Percentiles rank a stretch among this genome's conserved stretches.
These are phyloP conservation scores for Oxytropis ochrocephala DNA, from an alignment of 306 rosid genomes.

Conservation along the genomic window DNA sequence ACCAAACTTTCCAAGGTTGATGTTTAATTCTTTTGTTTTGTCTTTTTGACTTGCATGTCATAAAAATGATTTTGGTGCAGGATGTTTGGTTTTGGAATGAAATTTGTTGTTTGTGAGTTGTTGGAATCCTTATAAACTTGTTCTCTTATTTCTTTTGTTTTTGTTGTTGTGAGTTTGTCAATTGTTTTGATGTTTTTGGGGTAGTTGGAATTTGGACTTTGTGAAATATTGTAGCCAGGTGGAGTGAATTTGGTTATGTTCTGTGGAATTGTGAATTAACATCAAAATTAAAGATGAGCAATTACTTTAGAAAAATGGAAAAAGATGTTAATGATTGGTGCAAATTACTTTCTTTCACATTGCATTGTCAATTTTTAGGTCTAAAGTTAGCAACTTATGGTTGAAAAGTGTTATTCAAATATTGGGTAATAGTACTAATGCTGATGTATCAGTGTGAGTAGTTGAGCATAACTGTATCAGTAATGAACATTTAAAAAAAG, in stretches of 20 bases:
- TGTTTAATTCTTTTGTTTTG: neutral
- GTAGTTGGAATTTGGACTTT: conserved; percentile 20
- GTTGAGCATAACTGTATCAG: conserved; percentile 4
- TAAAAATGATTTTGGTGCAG: neutral
- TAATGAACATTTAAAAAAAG: neutral
- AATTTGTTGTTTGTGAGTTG: conserved; percentile 19
- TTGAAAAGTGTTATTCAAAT: conserved; percentile 3
- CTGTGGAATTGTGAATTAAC: neutral
- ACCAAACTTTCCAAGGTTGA: conserved; percentile 70
- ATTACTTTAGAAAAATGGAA: neutral
- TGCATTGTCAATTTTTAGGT: conserved; percentile 15
- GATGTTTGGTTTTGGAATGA: neutral
- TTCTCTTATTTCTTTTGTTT: neutral
- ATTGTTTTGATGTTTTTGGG: neutral
- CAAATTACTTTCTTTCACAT: neutral
- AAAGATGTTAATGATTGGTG: conserved; percentile 12
- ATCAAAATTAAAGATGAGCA: neutral
- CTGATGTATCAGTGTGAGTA: neutral
- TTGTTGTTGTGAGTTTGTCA: neutral
- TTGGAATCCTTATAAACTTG: conserved; percentile 8
- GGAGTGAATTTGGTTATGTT: neutral
- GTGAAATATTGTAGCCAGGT: conserved; percentile 13
- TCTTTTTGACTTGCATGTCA: neutral
- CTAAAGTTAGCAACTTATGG: conserved; percentile 1
- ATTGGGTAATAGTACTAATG: neutral